These are phyloP conservation scores for Acidiella bohemica DNA, from an alignment of 495 filamentous ascomycete species.

Conservation along the genomic window DNA sequence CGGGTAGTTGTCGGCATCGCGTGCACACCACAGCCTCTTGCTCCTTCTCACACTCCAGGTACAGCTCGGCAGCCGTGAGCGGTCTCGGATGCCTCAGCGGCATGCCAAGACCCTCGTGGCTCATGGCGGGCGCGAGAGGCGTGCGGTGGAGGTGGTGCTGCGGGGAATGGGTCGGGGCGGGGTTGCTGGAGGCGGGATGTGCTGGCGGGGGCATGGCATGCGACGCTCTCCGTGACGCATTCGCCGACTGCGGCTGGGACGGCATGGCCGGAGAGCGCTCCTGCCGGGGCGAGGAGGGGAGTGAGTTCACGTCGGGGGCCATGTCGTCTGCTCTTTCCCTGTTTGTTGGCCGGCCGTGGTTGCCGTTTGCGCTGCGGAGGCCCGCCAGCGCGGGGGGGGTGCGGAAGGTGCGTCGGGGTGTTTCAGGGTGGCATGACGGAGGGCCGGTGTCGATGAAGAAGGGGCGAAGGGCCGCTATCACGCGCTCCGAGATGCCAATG, in stretches of 20 bases:
- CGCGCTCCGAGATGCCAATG: no score
- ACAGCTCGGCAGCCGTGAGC: constrained; percentile 72
- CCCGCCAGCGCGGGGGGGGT: no score
- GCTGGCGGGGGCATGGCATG: constrained; percentile 37
- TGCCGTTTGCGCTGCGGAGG: no score
- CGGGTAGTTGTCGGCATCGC: no score
- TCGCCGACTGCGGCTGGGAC: not conserved
- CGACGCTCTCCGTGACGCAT: constrained; percentile 35
- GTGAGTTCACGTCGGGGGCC: constrained; percentile 50
- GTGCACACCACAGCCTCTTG: constrained; percentile 87
- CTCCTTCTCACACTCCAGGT: constrained; percentile 77
- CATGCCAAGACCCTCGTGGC: constrained; percentile 30
- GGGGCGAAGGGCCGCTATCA: no score
- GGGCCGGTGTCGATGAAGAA: no score
- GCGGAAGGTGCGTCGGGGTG: no score
- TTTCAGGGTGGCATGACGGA: no score
- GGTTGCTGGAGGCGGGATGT: constrained; percentile 21
- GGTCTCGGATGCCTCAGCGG: constrained; percentile 71
- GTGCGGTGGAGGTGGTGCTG: not conserved
- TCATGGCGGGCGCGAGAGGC: constrained; percentile 5
- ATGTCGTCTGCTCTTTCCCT: no score
- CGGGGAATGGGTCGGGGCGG: constrained; percentile 19
- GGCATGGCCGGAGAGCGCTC: not conserved
- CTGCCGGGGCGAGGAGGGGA: constrained; percentile 40
- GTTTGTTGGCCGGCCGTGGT: no score